Conservation (phyloP, 495 filamentous ascomycete species). For the Talaromyces liani region DNA sequence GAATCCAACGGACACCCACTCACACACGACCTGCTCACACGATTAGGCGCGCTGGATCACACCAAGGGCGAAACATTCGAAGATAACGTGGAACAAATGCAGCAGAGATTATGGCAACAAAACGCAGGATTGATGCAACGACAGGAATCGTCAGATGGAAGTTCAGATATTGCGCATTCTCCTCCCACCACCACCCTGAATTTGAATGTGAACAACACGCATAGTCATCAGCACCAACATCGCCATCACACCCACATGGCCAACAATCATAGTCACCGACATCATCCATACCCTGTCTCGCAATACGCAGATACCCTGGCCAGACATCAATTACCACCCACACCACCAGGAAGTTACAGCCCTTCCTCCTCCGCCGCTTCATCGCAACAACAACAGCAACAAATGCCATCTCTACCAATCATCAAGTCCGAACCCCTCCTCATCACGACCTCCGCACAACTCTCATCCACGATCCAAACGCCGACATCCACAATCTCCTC, state of each 20-base stretch:
- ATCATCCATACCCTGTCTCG: constrained; percentile 6
- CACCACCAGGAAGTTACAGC: constrained; percentile 27
- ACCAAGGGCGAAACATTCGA: constrained; percentile 50
- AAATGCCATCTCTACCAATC: background rate
- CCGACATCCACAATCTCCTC: constrained; percentile 2
- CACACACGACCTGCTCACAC: constrained; percentile 57
- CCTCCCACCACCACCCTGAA: constrained; percentile 19
- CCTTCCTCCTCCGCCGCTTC: constrained; percentile 13
- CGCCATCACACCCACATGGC: background rate
- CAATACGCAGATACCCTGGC: constrained; percentile 32
- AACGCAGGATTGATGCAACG: constrained; percentile 42
- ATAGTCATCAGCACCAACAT: constrained; percentile 1
- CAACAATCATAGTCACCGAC: background rate
- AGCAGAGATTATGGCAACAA: constrained; percentile 44
- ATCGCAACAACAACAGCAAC: background rate
- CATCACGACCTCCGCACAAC: constrained; percentile 10
- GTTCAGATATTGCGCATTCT: constrained; percentile 43
- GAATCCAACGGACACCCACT: constrained; percentile 52
- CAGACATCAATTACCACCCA: constrained; percentile 12
- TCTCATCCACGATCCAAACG: constrained; percentile 9
- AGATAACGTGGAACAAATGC: constrained; percentile 47
- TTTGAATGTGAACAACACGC: background rate
- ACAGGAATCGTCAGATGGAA: constrained; percentile 44
- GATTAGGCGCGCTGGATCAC: constrained; percentile 47
- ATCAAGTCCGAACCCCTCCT: background rate